These are phyloP conservation scores for Penicillium sp. DNA, from an alignment of 2,329 filamentous ascomycete genomes.

Conservation along the genomic window DNA sequence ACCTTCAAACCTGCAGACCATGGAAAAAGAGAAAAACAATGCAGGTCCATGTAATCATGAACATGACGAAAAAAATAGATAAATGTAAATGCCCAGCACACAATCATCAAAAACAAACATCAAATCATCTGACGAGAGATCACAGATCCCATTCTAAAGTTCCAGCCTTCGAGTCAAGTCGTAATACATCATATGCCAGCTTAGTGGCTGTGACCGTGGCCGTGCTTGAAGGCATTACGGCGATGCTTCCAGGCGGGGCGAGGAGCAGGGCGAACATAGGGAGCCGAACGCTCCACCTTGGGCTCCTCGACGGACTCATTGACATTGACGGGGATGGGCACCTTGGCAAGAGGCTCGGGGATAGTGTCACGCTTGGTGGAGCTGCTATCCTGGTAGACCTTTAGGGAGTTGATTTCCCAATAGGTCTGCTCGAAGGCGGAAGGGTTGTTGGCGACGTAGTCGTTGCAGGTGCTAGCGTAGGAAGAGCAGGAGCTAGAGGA, in stretches of 20 bases:
- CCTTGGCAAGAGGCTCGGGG: conserved; percentile 1
- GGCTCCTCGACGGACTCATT: not conserved
- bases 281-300: conserved; percentile 1
- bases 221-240: conserved; percentile 11
- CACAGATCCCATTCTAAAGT: conserved; percentile 3
- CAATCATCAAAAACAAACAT: too few relatives aligned
- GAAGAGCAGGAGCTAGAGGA: conserved; percentile 57
- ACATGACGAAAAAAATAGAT: not conserved
- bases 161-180: not conserved
- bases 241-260: conserved; percentile 13
- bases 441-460: conserved; percentile 71
- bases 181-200: not conserved
- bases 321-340: not conserved
- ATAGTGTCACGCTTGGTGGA: conserved; percentile 3
- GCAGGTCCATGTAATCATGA: not conserved
- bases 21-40: not conserved
- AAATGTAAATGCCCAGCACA: not conserved
- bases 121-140: conserved; percentile 1
- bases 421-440: conserved; percentile 68
- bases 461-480: conserved; percentile 64
- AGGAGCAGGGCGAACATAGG: conserved; percentile 6
- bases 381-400: conserved; percentile 54
- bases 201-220: not conserved
- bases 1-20: not conserved
- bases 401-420: conserved; percentile 72